A percentile compares a stretch with the other conserved stretches of the same genome.
phyloP scores from a whole-genome alignment of 2,329 filamentous ascomycete species.

The Epichloe sibirici region DNA sequence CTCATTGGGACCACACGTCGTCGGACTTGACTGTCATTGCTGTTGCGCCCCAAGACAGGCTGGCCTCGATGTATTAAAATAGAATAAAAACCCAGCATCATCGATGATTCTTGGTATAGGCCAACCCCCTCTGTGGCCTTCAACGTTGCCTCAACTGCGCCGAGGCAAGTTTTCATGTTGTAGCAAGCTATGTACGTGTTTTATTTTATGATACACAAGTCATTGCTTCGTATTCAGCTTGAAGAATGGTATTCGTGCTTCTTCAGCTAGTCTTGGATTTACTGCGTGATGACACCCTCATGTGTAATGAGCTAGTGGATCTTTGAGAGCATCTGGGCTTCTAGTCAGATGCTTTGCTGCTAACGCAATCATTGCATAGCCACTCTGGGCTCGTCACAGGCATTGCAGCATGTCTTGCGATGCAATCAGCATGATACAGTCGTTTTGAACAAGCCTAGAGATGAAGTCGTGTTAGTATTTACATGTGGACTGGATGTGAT shows the following conservation, averaged over 20 bases:
- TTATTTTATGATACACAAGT: background rate
- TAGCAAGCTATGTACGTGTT: background rate
- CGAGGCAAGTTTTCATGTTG: background rate
- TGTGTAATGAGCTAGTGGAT: background rate
- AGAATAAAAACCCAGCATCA: too few relatives aligned
- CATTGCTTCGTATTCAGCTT: background rate
- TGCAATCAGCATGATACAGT: constrained; percentile 38
- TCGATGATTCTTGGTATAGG: too few relatives aligned
- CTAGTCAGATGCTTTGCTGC: constrained; percentile 14
- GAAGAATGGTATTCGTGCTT: background rate
- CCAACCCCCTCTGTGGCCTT: too few relatives aligned
- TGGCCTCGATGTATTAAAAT: background rate
- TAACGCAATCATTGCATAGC: constrained; percentile 32
- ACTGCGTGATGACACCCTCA: background rate
- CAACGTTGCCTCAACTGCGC: background rate
- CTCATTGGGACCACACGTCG: too few relatives aligned
- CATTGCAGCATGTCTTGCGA: constrained; percentile 22
- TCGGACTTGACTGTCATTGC: background rate
- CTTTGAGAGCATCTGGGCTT: constrained; percentile 1
- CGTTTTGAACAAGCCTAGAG: constrained; percentile 29
- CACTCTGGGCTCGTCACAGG: constrained; percentile 25
- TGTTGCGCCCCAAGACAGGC: background rate
- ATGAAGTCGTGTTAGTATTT: background rate
- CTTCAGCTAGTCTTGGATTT: background rate
- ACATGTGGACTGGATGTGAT: background rate